Conservation (phyloP, 2,329 filamentous ascomycete species). For the Fusarium sp. region DNA sequence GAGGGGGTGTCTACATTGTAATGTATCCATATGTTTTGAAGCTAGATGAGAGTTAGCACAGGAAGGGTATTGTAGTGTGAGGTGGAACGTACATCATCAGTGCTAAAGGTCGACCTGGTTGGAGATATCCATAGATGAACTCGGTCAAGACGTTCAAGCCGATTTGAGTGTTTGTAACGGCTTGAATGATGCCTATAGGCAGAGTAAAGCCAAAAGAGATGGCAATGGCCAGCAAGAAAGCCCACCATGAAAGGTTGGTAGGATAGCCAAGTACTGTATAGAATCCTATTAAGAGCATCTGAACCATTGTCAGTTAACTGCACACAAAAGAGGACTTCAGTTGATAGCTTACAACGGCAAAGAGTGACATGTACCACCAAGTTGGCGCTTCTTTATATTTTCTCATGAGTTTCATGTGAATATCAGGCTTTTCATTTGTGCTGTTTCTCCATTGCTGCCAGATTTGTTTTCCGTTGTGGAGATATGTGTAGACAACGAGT, state of each 20-base stretch:
- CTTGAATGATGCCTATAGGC: slow-evolving; percentile 76
- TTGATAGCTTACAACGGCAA: slow-evolving; percentile 59
- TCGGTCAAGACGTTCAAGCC: slow-evolving; percentile 80
- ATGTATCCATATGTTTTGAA: slow-evolving; percentile 74
- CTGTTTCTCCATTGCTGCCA: slow-evolving; percentile 71
- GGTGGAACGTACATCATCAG: slow-evolving; percentile 71
- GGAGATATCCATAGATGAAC: slow-evolving; percentile 80
- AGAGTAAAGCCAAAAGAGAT: slow-evolving; percentile 73
- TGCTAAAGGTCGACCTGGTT: slow-evolving; percentile 76
- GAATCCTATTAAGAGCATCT: slow-evolving; percentile 67
- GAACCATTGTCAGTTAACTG: slow-evolving; percentile 17
- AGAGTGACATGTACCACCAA: slow-evolving; percentile 72
- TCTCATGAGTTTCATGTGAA: slow-evolving; percentile 73
- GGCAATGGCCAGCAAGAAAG: slow-evolving; percentile 72
- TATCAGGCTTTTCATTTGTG: slow-evolving; percentile 68
- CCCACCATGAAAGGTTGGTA: slow-evolving; percentile 79
- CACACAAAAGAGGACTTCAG: too few species aligned
- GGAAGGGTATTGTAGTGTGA: not conserved
- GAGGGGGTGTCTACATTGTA: slow-evolving; percentile 58
- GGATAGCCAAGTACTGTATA: slow-evolving; percentile 68
- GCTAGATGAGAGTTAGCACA: slow-evolving; percentile 46
- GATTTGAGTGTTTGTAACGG: slow-evolving; percentile 76
- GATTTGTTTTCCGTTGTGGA: slow-evolving; percentile 75
- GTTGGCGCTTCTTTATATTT: slow-evolving; percentile 72
- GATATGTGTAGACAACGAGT: slow-evolving; percentile 73